Percentiles rank a stretch among this genome's conserved stretches.
These are phyloP conservation scores for Annulohypoxylon bovei DNA, from an alignment of 495 filamentous ascomycete genomes.

Conservation along the genomic window DNA sequence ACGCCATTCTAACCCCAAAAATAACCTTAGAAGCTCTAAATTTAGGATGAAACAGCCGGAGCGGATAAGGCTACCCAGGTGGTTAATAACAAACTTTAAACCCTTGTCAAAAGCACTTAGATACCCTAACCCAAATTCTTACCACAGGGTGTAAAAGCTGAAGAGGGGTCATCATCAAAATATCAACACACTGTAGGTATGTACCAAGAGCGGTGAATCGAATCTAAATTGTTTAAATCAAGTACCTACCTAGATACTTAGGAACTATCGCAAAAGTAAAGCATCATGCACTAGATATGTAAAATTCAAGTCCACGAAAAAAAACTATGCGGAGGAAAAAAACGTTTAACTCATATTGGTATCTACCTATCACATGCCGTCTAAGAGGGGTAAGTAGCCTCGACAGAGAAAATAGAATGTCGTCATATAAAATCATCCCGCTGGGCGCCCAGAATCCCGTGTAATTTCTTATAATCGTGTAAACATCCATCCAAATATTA, in stretches of 20 bases:
- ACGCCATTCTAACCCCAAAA: no score
- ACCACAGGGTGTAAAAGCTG: neutral
- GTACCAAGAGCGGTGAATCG: no score
- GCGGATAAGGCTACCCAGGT: neutral
- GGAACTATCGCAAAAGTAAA: neutral
- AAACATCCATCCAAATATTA: constrained; percentile 15
- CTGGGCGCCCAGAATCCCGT: constrained; percentile 18
- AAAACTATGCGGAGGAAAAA: neutral
- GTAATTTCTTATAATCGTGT: constrained; percentile 14
- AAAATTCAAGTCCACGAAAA: neutral
- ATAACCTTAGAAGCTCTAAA: neutral
- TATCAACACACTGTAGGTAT: no score
- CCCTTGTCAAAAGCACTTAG: neutral
- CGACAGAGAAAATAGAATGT: constrained; percentile 19
- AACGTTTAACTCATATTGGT: constrained; percentile 43
- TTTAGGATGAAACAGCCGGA: neutral
- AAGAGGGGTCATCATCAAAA: neutral
- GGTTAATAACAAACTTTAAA: neutral
- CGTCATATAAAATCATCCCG: constrained; percentile 31
- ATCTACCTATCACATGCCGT: constrained; percentile 49
- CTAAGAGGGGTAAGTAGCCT: constrained; percentile 34
- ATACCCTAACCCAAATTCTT: constrained; percentile 5
- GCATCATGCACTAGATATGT: neutral
- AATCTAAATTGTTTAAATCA: neutral
- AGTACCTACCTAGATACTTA: neutral